phyloP scores from a whole-genome alignment of 805 yeast species.

The Torulaspora maleeae region DNA sequence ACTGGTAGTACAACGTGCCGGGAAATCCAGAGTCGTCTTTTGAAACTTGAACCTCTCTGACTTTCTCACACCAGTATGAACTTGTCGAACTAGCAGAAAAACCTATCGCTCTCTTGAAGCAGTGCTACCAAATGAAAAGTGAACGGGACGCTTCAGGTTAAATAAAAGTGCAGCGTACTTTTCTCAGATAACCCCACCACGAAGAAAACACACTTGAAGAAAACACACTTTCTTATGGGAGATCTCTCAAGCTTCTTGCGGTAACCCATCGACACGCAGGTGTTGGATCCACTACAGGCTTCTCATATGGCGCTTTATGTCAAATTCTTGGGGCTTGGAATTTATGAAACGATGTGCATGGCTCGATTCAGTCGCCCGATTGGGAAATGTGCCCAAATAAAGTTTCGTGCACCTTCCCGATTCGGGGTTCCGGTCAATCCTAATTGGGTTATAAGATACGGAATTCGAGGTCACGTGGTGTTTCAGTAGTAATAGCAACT shows the following conservation, averaged over 20 bases:
- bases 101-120: too few relatives aligned
- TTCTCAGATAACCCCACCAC: too few relatives aligned
- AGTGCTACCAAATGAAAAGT: too few relatives aligned
- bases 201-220: too few relatives aligned
- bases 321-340: constrained; percentile 9
- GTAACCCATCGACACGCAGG: background rate
- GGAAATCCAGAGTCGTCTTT: too few relatives aligned
- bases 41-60: too few relatives aligned
- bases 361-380: constrained; percentile 1
- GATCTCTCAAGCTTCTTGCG: background rate
- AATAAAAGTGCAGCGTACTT: too few relatives aligned
- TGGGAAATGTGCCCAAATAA: background rate
- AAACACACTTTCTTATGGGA: too few relatives aligned
- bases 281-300: background rate
- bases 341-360: constrained; percentile 7
- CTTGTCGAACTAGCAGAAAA: too few relatives aligned
- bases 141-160: too few relatives aligned
- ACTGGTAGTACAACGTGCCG: too few relatives aligned
- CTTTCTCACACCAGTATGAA: too few relatives aligned
- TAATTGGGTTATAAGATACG: background rate
- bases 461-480: background rate
- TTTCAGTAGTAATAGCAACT: background rate
- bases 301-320: background rate
- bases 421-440: background rate
- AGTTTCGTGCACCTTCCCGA: constrained; percentile 6